phyloP scores from a whole-genome alignment of 2,329 filamentous ascomycete genomes.

The Aspergillus sp. region DNA sequence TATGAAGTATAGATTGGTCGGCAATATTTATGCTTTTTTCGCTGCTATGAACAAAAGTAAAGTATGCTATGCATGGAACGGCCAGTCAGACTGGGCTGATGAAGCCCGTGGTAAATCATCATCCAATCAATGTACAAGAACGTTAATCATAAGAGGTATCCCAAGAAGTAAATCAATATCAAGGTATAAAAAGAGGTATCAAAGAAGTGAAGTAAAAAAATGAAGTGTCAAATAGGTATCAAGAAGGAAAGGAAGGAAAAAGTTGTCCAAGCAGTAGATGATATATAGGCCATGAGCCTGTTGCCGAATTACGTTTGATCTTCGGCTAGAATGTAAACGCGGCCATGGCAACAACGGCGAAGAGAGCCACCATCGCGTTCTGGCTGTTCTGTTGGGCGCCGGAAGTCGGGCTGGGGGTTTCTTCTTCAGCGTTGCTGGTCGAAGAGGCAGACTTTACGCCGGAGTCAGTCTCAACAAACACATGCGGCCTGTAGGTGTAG shows the following conservation, averaged over 20 bases:
- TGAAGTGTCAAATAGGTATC: not conserved
- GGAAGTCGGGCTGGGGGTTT: conserved; percentile 21
- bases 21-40: conserved; percentile 1
- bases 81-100: conserved; percentile 10
- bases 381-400: conserved; percentile 20
- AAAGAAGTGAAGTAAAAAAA: not conserved
- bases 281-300: not conserved
- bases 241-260: not conserved
- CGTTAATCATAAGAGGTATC: conserved; percentile 14
- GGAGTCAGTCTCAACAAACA: conserved; percentile 13
- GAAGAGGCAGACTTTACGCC: conserved; percentile 12
- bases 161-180: conserved; percentile 10
- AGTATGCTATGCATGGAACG: conserved; percentile 2
- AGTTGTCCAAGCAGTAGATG: not conserved
- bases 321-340: conserved; percentile 1
- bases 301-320: not conserved
- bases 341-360: conserved; percentile 26
- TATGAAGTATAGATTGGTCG: not conserved
- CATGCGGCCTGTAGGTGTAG: conserved; percentile 15
- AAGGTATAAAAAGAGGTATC: conserved; percentile 8
- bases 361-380: conserved; percentile 21
- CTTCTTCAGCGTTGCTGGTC: conserved; percentile 9
- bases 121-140: conserved; percentile 17
- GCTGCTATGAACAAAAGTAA: not conserved
- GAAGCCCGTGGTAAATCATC: conserved; percentile 10